Base-by-base conservation (phyloP, 768 basidiomycete genomes). In the Naematelia aurantialba region DNA sequence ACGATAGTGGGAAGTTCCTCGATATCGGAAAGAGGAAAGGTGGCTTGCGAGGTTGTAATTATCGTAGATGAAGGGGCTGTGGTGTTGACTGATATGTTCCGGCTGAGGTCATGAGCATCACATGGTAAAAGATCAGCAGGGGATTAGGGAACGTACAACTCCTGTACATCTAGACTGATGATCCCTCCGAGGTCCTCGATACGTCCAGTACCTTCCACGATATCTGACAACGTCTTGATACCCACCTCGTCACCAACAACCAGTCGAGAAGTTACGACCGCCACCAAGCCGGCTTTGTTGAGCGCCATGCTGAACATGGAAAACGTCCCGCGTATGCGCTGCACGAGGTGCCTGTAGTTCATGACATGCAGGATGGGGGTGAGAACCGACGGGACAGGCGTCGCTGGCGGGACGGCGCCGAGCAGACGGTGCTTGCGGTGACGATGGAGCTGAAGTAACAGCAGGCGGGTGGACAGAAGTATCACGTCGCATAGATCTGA, bases 301-400 rank as follows among this genome's bases (percentile, higher is more conserved):
- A 72, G 47, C 0, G 61, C 29, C 5, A 25, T 21, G n/a, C 56
- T 55, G 29, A 72, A 61, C 34, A 56, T 65, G 2, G 39, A 42
- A 11, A 72, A 53, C 13, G 58, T 59, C 1, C 47, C 19, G 10
- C 46, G 39, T 19, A 69, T 25, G 8, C 24, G 53, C n/a, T 49
- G 22, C n/a, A 52, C 29, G 19, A 55, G 34, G 11, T 54, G 47
- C 1, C 52, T 51, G 47, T 64, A 72, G 10, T 52, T 55, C 45
- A 74, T 21, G 2, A 66, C 54, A 21, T 69, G 60, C 5, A 69
- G 19, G 25, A 69, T 56, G 3, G 69, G 69, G 17, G 59, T 30
- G 1, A 71, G 54, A 5, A 74, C 58, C 12, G 51, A 24, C n/a
- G 61, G 52, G 4, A 34, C 22, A 13, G 45, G 26, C 25, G 22